phyloP scores from a whole-genome alignment of 1,284 basidiomycete genomes.

The Phellopilus nigrolimitatus region DNA sequence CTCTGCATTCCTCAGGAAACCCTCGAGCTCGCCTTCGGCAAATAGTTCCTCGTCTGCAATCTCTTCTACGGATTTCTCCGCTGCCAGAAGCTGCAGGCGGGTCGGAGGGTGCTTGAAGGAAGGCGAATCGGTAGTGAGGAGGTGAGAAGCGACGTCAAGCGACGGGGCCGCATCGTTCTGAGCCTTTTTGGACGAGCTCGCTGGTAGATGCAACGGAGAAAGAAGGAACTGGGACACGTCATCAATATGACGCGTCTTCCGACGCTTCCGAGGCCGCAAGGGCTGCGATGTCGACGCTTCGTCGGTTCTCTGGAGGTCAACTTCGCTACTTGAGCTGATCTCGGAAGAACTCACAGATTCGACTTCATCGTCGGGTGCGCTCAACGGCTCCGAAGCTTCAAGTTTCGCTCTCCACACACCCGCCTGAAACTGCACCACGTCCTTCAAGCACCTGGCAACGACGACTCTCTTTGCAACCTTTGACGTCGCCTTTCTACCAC shows the following conservation, averaged over 20 bases:
- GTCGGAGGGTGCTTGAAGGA: conserved; percentile 39
- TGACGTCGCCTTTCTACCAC: conserved; percentile 38
- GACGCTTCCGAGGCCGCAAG: conserved; percentile 33
- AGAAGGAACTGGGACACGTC: conserved; percentile 52
- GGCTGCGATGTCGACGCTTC: conserved; percentile 20
- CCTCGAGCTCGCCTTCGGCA: conserved; percentile 48
- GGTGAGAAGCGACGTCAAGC: conserved; percentile 33
- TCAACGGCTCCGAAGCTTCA: conserved; percentile 29
- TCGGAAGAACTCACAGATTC: conserved; percentile 28
- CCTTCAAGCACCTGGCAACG: conserved; percentile 60
- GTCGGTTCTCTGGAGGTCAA: conserved; percentile 15
- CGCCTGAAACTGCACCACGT: conserved; percentile 63
- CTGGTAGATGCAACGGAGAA: conserved; percentile 43
- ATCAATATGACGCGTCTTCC: conserved; percentile 35
- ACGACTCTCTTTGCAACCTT: conserved; percentile 55
- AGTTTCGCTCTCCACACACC: conserved; percentile 46
- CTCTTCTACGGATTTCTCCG: conserved; percentile 45
- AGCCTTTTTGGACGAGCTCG: conserved; percentile 20
- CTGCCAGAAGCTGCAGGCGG: conserved; percentile 55
- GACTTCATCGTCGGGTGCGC: conserved; percentile 35
- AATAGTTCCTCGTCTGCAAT: conserved; percentile 54
- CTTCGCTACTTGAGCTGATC: conserved; percentile 15
- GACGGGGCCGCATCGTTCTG: conserved; percentile 20
- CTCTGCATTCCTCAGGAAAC: conserved; percentile 37
- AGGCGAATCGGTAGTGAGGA: conserved; percentile 45